A percentile compares a stretch with the other conserved stretches of the same genome.
phyloP scores from a whole-genome alignment of 306 rosid genomes.

The Alnus glutinosa region DNA sequence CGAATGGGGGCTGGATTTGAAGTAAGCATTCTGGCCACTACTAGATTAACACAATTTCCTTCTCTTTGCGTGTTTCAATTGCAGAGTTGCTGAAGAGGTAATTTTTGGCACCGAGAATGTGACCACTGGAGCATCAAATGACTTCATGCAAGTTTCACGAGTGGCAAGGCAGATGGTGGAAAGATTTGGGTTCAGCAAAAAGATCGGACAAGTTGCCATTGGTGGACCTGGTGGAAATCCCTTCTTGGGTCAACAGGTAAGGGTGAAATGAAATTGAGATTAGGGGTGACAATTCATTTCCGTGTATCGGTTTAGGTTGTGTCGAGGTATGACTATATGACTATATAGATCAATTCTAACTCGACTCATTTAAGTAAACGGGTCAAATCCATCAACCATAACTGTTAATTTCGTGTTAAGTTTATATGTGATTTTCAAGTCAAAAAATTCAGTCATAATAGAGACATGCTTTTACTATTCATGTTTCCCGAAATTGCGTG shows the following conservation, averaged over 20 bases:
- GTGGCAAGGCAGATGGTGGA: slow-evolving; percentile 99
- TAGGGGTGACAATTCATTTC: too few relatives aligned
- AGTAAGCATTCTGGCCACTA: too few relatives aligned
- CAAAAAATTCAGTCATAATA: too few relatives aligned
- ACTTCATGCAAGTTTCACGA: slow-evolving; percentile 97
- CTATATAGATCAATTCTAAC: too few relatives aligned
- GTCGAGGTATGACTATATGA: too few relatives aligned
- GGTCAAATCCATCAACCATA: too few relatives aligned
- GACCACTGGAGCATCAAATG: slow-evolving; percentile 96
- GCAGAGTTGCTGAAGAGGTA: slow-evolving; percentile 93
- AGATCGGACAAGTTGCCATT: slow-evolving; percentile 89
- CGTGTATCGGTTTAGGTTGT: too few relatives aligned
- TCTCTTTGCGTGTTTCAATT: not conserved
- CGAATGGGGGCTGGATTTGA: too few relatives aligned
- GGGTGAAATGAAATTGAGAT: too few relatives aligned
- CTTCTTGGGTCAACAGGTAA: slow-evolving; percentile 96
- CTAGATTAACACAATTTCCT: not conserved
- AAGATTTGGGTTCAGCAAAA: slow-evolving; percentile 98
- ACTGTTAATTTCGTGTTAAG: too few relatives aligned
- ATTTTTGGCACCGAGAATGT: slow-evolving; percentile 74
- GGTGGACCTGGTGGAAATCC: slow-evolving; percentile 97
- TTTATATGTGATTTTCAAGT: too few relatives aligned
- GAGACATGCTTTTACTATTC: not conserved
- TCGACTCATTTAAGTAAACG: too few relatives aligned
- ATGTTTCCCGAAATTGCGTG: not conserved